Conservation (phyloP, 202 grass and related monocot species). For the Zoysia matrella region DNA sequence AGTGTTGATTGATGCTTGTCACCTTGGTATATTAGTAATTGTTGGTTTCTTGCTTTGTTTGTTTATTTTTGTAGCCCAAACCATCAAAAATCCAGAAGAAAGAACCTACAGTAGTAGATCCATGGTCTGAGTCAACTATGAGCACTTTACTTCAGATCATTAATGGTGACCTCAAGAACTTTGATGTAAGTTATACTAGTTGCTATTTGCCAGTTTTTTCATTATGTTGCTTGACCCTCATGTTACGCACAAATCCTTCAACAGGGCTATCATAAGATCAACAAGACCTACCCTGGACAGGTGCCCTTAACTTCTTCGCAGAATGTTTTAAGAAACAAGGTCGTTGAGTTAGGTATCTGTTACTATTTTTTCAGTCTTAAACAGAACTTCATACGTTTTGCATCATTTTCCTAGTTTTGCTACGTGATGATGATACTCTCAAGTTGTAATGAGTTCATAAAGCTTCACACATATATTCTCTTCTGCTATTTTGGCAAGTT, state of each 20-base stretch:
- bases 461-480: slow-evolving; percentile 5
- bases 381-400: slow-evolving; percentile 26
- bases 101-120: too few species aligned
- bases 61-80: slow-evolving; percentile 48
- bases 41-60: slow-evolving; percentile 5
- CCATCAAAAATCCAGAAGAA: slow-evolving; percentile 20
- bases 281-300: slow-evolving; percentile 79
- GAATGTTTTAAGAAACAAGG: slow-evolving; percentile 74
- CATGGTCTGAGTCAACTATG: too few species aligned
- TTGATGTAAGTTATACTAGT: slow-evolving; percentile 10
- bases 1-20: slow-evolving; percentile 3
- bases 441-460: slow-evolving; percentile 19
- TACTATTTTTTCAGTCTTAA: slow-evolving; percentile 30
- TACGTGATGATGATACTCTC: slow-evolving; percentile 14
- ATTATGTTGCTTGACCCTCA: slow-evolving; percentile 18
- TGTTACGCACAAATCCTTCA: slow-evolving; percentile 39
- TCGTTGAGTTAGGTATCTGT: slow-evolving; percentile 80
- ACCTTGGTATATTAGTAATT: slow-evolving; percentile 17
- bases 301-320: slow-evolving; percentile 69
- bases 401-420: slow-evolving; percentile 22
- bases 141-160: too few species aligned
- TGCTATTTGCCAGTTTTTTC: slow-evolving; percentile 10
- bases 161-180: too few species aligned
- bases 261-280: slow-evolving; percentile 85
- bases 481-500: slow-evolving; percentile 3